These are phyloP conservation scores for Eucalyptus tenuipes DNA, from an alignment of 345 rosid species.

Conservation along the genomic window DNA sequence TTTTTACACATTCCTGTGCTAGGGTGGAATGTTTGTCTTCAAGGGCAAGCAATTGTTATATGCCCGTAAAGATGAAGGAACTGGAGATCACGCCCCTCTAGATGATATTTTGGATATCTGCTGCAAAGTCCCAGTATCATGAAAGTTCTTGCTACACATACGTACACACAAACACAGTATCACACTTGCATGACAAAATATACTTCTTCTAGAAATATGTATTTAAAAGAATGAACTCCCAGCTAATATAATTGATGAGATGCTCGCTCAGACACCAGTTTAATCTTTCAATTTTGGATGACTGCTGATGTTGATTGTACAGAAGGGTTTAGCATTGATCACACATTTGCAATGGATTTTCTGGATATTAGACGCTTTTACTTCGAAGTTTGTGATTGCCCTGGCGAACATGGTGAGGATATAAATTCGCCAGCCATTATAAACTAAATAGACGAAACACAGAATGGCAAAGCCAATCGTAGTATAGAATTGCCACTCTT, in stretches of 20 bases:
- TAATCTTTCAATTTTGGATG: background rate
- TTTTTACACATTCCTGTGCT: background rate
- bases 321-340: background rate
- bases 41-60: slow-evolving; percentile 67
- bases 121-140: slow-evolving; percentile 45
- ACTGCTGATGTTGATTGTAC: background rate
- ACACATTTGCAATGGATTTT: background rate
- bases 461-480: background rate
- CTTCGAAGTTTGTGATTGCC: background rate
- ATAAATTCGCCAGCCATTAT: background rate
- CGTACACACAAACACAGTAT: background rate
- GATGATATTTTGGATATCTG: slow-evolving; percentile 49
- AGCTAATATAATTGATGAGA: background rate
- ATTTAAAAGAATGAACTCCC: background rate
- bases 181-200: background rate
- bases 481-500: background rate
- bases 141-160: background rate
- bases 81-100: slow-evolving; percentile 78
- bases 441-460: background rate
- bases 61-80: slow-evolving; percentile 73
- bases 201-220: background rate
- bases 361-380: background rate
- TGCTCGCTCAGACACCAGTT: background rate
- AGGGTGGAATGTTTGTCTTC: slow-evolving; percentile 95
- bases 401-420: background rate